phyloP scores from a whole-genome alignment of 768 basidiomycete genomes.

The Megacollybia marginata region DNA sequence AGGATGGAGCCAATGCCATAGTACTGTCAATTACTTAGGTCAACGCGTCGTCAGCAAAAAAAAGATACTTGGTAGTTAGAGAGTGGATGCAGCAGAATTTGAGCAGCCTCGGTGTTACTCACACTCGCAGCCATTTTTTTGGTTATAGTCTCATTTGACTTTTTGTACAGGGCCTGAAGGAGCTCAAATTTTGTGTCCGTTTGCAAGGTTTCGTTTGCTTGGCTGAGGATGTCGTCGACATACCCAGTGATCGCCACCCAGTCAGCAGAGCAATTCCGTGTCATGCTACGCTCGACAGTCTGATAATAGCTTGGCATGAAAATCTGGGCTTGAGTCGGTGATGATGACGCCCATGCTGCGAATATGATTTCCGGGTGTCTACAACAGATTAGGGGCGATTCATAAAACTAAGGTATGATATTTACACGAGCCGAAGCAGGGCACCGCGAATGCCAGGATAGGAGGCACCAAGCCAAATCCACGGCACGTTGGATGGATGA shows the following conservation, averaged over 20 bases:
- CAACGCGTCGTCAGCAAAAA: background rate
- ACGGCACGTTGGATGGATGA: constrained; percentile 35
- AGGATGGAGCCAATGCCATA: constrained; percentile 39
- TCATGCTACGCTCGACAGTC: constrained; percentile 39
- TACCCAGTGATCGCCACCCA: constrained; percentile 39
- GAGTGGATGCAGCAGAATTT: constrained; percentile 41
- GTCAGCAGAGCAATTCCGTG: constrained; percentile 44
- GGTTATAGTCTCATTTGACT: constrained; percentile 31
- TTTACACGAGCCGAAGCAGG: too few relatives aligned
- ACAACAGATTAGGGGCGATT: too few relatives aligned
- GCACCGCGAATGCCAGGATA: constrained; percentile 42
- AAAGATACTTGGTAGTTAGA: constrained; percentile 35
- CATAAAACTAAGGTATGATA: too few relatives aligned
- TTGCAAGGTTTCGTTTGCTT: constrained; percentile 22
- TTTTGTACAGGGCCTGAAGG: constrained; percentile 33
- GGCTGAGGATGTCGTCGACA: constrained; percentile 26
- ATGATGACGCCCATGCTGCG: constrained; percentile 43
- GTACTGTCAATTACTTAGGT: constrained; percentile 22
- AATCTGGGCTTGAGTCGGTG: constrained; percentile 41
- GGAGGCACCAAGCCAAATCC: constrained; percentile 43
- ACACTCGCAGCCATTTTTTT: constrained; percentile 23
- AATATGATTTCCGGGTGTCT: constrained; percentile 39
- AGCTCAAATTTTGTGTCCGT: constrained; percentile 34
- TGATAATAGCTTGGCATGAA: constrained; percentile 46
- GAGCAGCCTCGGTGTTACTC: constrained; percentile 31